Evolutionary conservation across 2,329 filamentous ascomycete genomes (phyloP).

Genomic region (Aspergillus latus): DNA sequence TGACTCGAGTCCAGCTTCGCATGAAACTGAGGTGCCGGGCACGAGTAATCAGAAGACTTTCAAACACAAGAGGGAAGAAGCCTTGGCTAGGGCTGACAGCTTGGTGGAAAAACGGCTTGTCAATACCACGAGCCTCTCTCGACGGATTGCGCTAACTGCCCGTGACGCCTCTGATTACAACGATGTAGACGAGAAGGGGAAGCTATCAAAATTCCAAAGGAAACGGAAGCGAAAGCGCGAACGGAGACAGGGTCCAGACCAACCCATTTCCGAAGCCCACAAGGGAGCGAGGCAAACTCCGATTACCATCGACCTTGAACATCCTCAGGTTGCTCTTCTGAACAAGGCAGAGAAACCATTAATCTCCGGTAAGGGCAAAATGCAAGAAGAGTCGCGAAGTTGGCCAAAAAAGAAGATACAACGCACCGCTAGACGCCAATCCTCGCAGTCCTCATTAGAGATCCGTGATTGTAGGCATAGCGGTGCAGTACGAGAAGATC

Average conservation of each 20-base stretch:
- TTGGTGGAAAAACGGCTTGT: background rate
- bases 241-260: too few relatives aligned
- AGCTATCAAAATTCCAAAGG: background rate
- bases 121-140: background rate
- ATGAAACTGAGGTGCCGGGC: background rate
- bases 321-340: background rate
- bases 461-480: background rate
- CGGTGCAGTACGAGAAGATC: background rate
- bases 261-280: too few relatives aligned
- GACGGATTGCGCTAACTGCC: background rate
- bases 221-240: slow-evolving; percentile 2
- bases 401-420: background rate
- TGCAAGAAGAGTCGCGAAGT: background rate
- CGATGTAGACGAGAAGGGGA: background rate
- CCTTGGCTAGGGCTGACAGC: background rate
- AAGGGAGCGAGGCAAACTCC: background rate
- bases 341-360: slow-evolving; percentile 1
- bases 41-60: slow-evolving; percentile 5
- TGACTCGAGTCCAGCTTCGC: background rate
- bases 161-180: background rate
- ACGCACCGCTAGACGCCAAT: background rate
- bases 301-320: background rate
- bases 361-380: background rate
- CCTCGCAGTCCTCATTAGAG: background rate
- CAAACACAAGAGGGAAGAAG: slow-evolving; percentile 5